Base-by-base conservation (phyloP, 306 rosid species). In the Trifolium pratense region DNA sequence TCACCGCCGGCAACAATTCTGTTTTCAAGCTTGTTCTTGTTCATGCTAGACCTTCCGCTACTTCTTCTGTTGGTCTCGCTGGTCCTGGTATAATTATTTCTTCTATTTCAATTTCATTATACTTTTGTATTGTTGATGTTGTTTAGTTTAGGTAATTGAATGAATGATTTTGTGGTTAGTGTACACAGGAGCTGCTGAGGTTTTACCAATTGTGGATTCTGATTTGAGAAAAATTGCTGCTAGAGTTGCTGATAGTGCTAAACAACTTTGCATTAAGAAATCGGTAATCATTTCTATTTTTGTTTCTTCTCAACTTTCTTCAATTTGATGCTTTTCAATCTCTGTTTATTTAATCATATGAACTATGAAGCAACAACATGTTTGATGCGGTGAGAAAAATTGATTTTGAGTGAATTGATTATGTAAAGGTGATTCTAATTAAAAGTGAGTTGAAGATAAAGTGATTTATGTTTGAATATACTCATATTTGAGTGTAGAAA, bases 1-100 rank as follows among this genome's bases (percentile, higher is more conserved):
- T 88, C 85, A 6, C 29, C 2, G 40, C 32, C 6, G 32, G 32
- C 0, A 0, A 72, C 3, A 71, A 37, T 36, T 15, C 73, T 2
- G 67, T 85, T 25, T 91, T 90, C 91, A 90, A 84, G 68, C 88
- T 93, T 25, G 65, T 89, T 76, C 69, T 90, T 45, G 66, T 90
- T 69, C 89, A 92, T 55, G 84, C 92, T 62, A 89, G 82, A 63
- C 89, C 90, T 64, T 2, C 77, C 42, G 75, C 94, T 23, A 45
- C 68, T 56, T 52, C 96, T 21, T 75, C 75, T 12, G 79, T 92
- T 40, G 85, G 92, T 18, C 70, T 89, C 58, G 88, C 84, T 45
- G 96, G 92, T 13, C 91, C 91, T 23, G 92, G 97, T 88, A 68
- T 20, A 0, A 5, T 20, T 5, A 5, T 63, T 62, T n/a, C n/a